These are phyloP conservation scores for Metarhizium album DNA, from an alignment of 2,329 filamentous ascomycete species.

Conservation along the genomic window DNA sequence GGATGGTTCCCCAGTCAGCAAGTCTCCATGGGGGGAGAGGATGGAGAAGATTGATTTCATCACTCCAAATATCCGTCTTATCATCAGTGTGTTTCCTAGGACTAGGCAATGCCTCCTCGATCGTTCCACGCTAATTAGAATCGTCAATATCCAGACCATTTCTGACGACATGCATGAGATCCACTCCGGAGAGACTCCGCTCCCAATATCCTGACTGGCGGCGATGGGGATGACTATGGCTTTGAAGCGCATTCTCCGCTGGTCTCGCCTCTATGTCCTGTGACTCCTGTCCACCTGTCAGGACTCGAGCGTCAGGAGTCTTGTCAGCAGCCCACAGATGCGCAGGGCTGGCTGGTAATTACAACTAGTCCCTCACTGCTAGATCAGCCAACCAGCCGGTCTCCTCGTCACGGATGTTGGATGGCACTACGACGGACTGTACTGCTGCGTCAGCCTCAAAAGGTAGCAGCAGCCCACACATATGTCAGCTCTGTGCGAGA, in stretches of 20 bases:
- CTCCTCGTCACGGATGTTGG: neutral
- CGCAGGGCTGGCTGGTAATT: neutral
- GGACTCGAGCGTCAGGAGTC: neutral
- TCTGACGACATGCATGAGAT: slow-evolving; percentile 4
- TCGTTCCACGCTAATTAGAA: neutral
- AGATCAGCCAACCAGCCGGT: slow-evolving; percentile 3
- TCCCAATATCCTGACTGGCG: neutral
- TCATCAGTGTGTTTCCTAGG: neutral
- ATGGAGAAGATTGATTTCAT: neutral
- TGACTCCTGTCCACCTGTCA: too few relatives aligned
- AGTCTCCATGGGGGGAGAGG: neutral
- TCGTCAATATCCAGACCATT: neutral
- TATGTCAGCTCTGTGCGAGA: too few relatives aligned
- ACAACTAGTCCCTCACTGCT: neutral
- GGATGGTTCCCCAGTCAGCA: neutral
- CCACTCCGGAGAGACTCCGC: slow-evolving; percentile 4
- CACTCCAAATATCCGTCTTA: neutral
- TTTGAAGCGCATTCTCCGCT: neutral
- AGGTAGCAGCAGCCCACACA: too few relatives aligned
- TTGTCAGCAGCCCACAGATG: slow-evolving; percentile 1
- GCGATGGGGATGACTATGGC: neutral
- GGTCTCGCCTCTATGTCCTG: too few relatives aligned
- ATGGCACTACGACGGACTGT: neutral
- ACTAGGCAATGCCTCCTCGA: neutral
- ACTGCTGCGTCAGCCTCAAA: neutral